Conservation (phyloP, 495 filamentous ascomycete genomes). For the Corynascus novoguineensis region DNA sequence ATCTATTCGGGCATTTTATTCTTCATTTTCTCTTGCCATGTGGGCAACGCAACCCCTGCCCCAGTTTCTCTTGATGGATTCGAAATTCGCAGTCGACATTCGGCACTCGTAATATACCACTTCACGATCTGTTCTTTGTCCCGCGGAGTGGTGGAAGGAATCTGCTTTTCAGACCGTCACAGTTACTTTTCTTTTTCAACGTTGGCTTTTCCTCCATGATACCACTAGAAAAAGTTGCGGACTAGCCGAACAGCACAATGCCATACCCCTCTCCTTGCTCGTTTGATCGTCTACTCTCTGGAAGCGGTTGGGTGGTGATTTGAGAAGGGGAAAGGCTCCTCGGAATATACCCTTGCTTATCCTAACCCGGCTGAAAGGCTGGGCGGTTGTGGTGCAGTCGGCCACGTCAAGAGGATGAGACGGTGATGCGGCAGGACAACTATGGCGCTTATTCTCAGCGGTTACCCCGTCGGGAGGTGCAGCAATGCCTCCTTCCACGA, state of each 20-base stretch:
- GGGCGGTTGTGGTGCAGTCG: too few species aligned
- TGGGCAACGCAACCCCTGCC: neutral
- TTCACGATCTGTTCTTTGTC: slow-evolving; percentile 4
- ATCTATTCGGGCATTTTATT: neutral
- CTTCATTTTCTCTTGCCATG: neutral
- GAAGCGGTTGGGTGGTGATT: too few species aligned
- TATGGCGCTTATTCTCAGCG: too few species aligned
- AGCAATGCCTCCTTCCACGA: too few species aligned
- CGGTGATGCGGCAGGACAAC: too few species aligned
- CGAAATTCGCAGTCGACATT: neutral
- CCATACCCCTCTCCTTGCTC: neutral
- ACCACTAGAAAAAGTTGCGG: slow-evolving; percentile 23
- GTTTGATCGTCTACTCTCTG: neutral
- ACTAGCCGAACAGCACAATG: slow-evolving; percentile 7
- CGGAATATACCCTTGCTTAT: too few species aligned
- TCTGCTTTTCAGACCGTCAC: neutral
- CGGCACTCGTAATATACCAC: slow-evolving; percentile 19
- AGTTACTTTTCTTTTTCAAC: slow-evolving; percentile 7
- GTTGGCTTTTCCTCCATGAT: slow-evolving; percentile 21
- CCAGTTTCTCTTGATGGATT: neutral
- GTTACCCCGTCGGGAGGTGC: too few species aligned
- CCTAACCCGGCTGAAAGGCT: too few species aligned
- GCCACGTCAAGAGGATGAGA: too few species aligned
- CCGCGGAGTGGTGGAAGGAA: slow-evolving; percentile 2
- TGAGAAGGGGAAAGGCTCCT: too few species aligned